Conservation (phyloP, 2,329 filamentous ascomycete species). For the Mycocentrospora acerina region DNA sequence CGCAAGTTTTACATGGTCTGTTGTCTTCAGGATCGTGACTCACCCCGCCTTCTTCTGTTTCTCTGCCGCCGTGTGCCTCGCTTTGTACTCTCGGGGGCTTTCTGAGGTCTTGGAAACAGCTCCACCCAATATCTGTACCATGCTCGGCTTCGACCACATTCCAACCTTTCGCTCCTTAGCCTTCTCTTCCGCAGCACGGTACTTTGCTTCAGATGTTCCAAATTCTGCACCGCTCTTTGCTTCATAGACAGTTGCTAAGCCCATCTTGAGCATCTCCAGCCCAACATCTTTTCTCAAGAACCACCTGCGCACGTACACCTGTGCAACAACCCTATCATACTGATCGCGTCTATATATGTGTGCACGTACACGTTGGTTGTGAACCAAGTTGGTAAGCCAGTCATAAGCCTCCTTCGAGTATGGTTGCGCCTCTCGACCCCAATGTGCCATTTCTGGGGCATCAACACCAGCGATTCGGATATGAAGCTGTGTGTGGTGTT, state of each 20-base stretch:
- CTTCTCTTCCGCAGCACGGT: conserved; percentile 64
- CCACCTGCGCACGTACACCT: conserved; percentile 71
- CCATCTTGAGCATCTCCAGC: conserved; percentile 81
- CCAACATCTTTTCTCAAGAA: conserved; percentile 78
- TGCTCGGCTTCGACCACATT: conserved; percentile 65
- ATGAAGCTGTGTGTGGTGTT: conserved; percentile 63
- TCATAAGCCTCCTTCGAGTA: conserved; percentile 76
- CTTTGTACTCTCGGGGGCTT: conserved; percentile 88
- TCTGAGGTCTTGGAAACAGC: conserved; percentile 62
- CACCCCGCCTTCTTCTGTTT: conserved; percentile 36
- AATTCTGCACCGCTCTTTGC: conserved; percentile 89
- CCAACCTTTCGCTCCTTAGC: conserved; percentile 46
- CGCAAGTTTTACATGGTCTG: too few relatives aligned
- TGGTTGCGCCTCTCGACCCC: conserved; percentile 84
- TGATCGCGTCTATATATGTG: conserved; percentile 84
- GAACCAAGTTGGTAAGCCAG: conserved; percentile 76
- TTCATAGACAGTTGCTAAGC: conserved; percentile 89
- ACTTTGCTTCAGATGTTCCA: conserved; percentile 65
- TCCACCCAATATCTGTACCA: conserved; percentile 47
- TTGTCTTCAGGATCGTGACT: too few relatives aligned
- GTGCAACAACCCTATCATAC: conserved; percentile 87
- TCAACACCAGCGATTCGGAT: conserved; percentile 90
- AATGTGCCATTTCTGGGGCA: conserved; percentile 90
- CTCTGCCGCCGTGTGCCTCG: conserved; percentile 50
- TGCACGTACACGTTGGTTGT: conserved; percentile 73